These are phyloP conservation scores for Aspergillus neoniger DNA, from an alignment of 2,329 filamentous ascomycete species.

Conservation along the genomic window DNA sequence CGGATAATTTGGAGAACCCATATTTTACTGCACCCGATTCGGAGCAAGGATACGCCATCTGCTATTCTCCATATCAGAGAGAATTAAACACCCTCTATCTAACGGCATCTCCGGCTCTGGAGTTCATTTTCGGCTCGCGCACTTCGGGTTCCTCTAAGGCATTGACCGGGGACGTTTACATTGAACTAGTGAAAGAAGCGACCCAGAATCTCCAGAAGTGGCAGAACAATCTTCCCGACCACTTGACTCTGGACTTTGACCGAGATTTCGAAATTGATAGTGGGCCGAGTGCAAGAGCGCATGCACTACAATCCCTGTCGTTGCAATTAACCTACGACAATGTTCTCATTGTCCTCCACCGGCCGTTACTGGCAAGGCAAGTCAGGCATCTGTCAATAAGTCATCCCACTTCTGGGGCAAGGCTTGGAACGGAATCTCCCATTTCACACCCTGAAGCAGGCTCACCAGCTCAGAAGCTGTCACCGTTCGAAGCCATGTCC, in stretches of 20 bases:
- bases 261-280: constrained; percentile 18
- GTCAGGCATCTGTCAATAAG: constrained; percentile 31
- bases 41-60: constrained; percentile 12
- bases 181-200: constrained; percentile 19
- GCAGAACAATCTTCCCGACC: constrained; percentile 18
- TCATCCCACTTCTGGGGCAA: constrained; percentile 2
- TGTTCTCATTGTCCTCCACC: constrained; percentile 46
- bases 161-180: constrained; percentile 22
- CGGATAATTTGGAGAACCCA: constrained; percentile 35
- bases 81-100: constrained; percentile 29
- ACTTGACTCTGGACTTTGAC: constrained; percentile 23
- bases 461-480: not conserved
- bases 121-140: constrained; percentile 29
- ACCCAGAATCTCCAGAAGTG: constrained; percentile 25
- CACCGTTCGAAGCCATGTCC: constrained; percentile 9
- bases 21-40: constrained; percentile 22
- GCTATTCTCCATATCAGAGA: constrained; percentile 28
- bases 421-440: not conserved
- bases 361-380: constrained; percentile 44
- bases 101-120: constrained; percentile 26
- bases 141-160: constrained; percentile 22
- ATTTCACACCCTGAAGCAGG: not conserved
- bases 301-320: constrained; percentile 43
- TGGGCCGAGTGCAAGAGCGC: constrained; percentile 15
- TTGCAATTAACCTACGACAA: constrained; percentile 50